A percentile compares a stretch with the other conserved stretches of the same genome.
Evolutionary conservation across 1,284 basidiomycete genomes (phyloP).

Genomic region (Sutorius eximius): DNA sequence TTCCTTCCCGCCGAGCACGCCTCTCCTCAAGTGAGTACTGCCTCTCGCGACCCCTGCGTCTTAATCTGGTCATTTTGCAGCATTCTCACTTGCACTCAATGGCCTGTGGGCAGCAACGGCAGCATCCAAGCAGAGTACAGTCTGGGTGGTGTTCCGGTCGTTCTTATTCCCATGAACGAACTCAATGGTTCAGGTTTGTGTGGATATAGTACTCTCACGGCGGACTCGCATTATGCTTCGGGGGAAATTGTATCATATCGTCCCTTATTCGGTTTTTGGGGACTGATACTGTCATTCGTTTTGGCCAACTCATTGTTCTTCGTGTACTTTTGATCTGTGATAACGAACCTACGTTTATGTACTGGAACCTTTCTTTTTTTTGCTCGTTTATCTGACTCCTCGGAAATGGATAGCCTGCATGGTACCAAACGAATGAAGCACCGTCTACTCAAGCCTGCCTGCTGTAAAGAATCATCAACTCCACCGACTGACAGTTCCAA

Average conservation of each 20-base stretch:
- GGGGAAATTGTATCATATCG: not conserved
- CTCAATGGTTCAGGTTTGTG: slow-evolving; percentile 45
- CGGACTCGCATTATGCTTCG: slow-evolving; percentile 7
- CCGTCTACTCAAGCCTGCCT: not conserved
- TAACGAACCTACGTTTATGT: not conserved
- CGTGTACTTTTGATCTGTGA: slow-evolving; percentile 3
- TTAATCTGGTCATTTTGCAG: slow-evolving; percentile 34
- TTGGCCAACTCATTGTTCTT: slow-evolving; percentile 8
- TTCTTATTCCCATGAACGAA: slow-evolving; percentile 46
- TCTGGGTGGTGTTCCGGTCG: slow-evolving; percentile 55
- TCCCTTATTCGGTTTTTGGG: not conserved
- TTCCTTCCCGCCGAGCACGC: slow-evolving; percentile 45
- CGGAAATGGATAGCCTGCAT: not conserved
- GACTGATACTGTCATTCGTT: slow-evolving; percentile 10
- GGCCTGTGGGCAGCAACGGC: slow-evolving; percentile 62
- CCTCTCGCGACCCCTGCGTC: not conserved
- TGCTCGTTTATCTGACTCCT: not conserved
- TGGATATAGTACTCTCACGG: slow-evolving; percentile 13
- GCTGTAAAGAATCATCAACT: not conserved
- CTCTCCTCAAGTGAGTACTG: slow-evolving; percentile 54
- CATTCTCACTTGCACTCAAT: slow-evolving; percentile 61
- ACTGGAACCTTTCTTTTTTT: not conserved
- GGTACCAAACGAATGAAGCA: not conserved
- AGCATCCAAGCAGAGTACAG: slow-evolving; percentile 58
- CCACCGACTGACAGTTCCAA: slow-evolving; percentile 22